Evolutionary conservation across 2,329 filamentous ascomycete species (phyloP).

Genomic region (Fusarium ambrosium): DNA sequence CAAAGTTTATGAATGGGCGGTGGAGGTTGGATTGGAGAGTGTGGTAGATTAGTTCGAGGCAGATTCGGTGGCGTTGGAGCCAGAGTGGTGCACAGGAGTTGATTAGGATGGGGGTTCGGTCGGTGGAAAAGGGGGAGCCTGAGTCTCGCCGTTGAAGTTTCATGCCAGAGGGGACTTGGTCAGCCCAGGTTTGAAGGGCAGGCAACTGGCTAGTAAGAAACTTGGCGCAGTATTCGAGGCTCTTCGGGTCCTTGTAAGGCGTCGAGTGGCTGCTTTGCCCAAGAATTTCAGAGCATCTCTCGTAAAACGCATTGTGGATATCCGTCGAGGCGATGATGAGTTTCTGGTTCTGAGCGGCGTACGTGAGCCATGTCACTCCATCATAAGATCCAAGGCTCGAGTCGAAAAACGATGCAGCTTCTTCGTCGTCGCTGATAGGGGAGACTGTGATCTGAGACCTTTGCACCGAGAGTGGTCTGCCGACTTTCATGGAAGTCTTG

Average conservation of each 20-base stretch:
- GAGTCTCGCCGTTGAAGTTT: slow-evolving; percentile 51
- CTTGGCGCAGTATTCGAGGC: slow-evolving; percentile 36
- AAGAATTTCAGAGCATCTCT: slow-evolving; percentile 32
- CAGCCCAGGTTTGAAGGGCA: slow-evolving; percentile 47
- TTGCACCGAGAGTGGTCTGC: slow-evolving; percentile 57
- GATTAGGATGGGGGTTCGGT: slow-evolving; percentile 45
- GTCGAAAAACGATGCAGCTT: slow-evolving; percentile 31
- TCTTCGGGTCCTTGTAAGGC: slow-evolving; percentile 31
- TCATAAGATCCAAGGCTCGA: slow-evolving; percentile 31
- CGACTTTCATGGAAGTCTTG: slow-evolving; percentile 61
- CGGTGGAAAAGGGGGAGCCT: slow-evolving; percentile 52
- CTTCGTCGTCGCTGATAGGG: slow-evolving; percentile 49
- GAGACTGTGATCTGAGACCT: slow-evolving; percentile 52
- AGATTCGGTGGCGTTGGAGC: slow-evolving; percentile 56
- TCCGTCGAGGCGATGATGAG: slow-evolving; percentile 36
- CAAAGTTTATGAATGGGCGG: slow-evolving; percentile 57
- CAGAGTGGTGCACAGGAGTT: slow-evolving; percentile 53
- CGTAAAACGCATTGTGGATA: slow-evolving; percentile 50
- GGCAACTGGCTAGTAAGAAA: slow-evolving; percentile 39
- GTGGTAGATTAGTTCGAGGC: slow-evolving; percentile 59
- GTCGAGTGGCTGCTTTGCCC: slow-evolving; percentile 5
- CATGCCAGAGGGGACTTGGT: slow-evolving; percentile 52
- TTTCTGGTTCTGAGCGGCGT: slow-evolving; percentile 30
- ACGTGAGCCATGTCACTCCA: slow-evolving; percentile 44
- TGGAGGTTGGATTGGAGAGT: slow-evolving; percentile 54